Evolutionary conservation across 306 rosid genomes (phyloP).

Genomic region (Malus domestica): DNA sequence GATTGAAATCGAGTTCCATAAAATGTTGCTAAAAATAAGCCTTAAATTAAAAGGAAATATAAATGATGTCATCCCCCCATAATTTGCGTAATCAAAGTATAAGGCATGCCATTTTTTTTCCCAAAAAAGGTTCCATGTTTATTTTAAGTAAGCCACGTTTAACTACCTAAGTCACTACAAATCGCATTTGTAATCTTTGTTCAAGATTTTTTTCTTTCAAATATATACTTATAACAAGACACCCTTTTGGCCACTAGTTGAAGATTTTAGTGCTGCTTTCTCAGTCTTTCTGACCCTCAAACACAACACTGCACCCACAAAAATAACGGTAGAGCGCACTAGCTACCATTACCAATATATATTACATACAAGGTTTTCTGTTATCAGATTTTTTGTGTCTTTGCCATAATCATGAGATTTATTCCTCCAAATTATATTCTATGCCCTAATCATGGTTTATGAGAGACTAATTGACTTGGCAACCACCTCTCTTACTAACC

Average conservation of each 20-base stretch:
- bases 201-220: background rate
- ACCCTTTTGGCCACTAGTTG: background rate
- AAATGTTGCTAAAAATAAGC: no score
- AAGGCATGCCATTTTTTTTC: background rate
- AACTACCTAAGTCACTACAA: background rate
- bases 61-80: background rate
- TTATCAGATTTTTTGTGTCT: conserved; percentile 19
- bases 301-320: background rate
- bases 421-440: conserved; percentile 17
- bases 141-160: background rate
- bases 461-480: conserved; percentile 27
- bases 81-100: background rate
- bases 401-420: conserved; percentile 20
- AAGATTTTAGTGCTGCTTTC: background rate
- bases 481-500: conserved; percentile 39
- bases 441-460: conserved; percentile 22
- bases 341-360: background rate
- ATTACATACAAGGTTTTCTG: background rate
- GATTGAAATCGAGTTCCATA: no score
- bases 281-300: background rate
- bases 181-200: background rate
- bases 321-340: conserved; percentile 13
- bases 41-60: background rate
- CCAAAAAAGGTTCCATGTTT: background rate
- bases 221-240: background rate